Evolutionary conservation across 2,329 filamentous ascomycete species (phyloP).

Genomic region (Cordyceps pruinosa): DNA sequence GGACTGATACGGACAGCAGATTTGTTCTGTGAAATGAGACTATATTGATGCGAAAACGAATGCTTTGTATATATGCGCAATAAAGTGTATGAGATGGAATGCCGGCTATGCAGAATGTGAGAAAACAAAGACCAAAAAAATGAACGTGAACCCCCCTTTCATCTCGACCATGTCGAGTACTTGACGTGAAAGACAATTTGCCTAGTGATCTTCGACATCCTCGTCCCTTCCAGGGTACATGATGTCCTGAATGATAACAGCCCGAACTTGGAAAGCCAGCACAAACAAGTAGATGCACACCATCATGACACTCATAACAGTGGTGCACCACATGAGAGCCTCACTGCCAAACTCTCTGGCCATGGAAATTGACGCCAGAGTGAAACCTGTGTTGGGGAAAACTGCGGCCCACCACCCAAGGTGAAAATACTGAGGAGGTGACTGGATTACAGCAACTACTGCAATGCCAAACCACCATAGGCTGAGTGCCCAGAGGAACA

Average conservation of each 20-base stretch:
- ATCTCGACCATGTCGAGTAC: neutral
- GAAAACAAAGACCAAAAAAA: neutral
- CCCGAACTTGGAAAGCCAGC: slow-evolving; percentile 37
- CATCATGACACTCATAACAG: slow-evolving; percentile 43
- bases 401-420: slow-evolving; percentile 60
- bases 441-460: slow-evolving; percentile 26
- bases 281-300: slow-evolving; percentile 36
- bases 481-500: slow-evolving; percentile 59
- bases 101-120: neutral
- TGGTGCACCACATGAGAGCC: slow-evolving; percentile 40
- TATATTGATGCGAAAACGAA: slow-evolving; percentile 21
- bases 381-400: slow-evolving; percentile 56
- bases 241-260: slow-evolving; percentile 45
- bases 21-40: neutral
- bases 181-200: neutral
- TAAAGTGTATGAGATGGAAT: neutral
- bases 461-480: slow-evolving; percentile 50
- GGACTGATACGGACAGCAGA: too few relatives aligned
- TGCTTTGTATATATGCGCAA: neutral
- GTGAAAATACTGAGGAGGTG: slow-evolving; percentile 45
- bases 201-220: slow-evolving; percentile 38
- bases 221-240: slow-evolving; percentile 50
- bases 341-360: slow-evolving; percentile 41
- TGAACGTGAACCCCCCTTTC: neutral
- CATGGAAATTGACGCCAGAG: slow-evolving; percentile 48